A percentile compares a stretch with the other conserved stretches of the same genome.
Conservation (phyloP, 1,284 basidiomycete species). For the Ganoderma boninense region DNA sequence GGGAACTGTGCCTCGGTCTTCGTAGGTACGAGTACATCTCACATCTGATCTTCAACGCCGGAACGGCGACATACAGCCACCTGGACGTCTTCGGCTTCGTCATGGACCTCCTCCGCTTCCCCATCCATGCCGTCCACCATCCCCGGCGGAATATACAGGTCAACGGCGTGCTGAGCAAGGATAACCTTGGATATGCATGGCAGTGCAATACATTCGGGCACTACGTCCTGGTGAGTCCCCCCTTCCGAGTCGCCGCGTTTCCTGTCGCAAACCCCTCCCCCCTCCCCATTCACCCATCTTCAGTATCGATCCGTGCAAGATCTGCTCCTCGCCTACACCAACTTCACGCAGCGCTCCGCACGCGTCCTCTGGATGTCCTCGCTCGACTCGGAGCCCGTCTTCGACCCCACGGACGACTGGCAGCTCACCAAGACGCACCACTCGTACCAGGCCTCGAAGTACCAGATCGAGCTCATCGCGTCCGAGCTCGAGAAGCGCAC, state of each 20-base stretch:
- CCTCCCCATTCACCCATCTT: neutral
- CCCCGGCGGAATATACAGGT: constrained; percentile 73
- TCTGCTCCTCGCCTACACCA: constrained; percentile 52
- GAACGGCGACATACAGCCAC: constrained; percentile 69
- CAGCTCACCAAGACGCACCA: constrained; percentile 70
- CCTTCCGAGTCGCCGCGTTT: neutral
- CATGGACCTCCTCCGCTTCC: constrained; percentile 59
- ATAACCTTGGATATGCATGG: constrained; percentile 85
- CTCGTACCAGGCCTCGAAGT: constrained; percentile 83
- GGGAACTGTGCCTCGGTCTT: neutral
- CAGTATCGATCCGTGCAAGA: constrained; percentile 69
- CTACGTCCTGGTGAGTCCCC: constrained; percentile 74
- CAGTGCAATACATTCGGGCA: constrained; percentile 89
- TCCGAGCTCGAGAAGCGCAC: constrained; percentile 62
- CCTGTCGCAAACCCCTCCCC: too few species aligned
- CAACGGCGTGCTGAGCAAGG: constrained; percentile 69
- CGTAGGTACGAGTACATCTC: constrained; percentile 84
- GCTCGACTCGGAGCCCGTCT: constrained; percentile 66
- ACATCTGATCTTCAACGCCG: constrained; percentile 86
- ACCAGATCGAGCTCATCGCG: constrained; percentile 82
- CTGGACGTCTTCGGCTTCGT: constrained; percentile 63
- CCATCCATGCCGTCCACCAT: constrained; percentile 59
- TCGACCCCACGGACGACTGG: constrained; percentile 78
- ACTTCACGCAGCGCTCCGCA: constrained; percentile 42
- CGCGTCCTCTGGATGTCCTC: constrained; percentile 88